These are phyloP conservation scores for Fusarium metavorans DNA, from an alignment of 2,329 filamentous ascomycete species.

Conservation along the genomic window DNA sequence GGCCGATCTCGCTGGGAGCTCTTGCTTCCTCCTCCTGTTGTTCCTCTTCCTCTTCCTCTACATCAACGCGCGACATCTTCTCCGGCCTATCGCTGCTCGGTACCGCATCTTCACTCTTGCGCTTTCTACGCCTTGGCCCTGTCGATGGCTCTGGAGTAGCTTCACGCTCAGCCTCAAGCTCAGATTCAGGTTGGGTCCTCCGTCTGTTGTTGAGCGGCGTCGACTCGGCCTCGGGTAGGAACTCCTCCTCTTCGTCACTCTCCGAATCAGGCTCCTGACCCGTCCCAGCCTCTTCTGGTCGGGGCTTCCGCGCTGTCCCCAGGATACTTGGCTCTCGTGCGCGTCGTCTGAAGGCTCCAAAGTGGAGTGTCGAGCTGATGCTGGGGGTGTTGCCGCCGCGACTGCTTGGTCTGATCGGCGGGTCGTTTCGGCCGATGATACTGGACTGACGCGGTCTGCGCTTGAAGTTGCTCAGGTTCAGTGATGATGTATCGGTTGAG, in stretches of 20 bases:
- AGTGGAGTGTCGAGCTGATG: conserved; percentile 64
- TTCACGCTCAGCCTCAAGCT: conserved; percentile 35
- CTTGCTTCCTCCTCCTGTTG: conserved; percentile 19
- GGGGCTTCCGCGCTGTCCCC: conserved; percentile 61
- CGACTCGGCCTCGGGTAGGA: conserved; percentile 76
- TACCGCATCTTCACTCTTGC: conserved; percentile 65
- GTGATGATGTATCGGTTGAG: conserved; percentile 59
- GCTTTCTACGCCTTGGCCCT: conserved; percentile 60
- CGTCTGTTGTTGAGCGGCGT: conserved; percentile 68
- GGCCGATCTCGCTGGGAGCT: conserved; percentile 14
- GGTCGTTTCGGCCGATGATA: conserved; percentile 63
- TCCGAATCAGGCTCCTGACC: conserved; percentile 50
- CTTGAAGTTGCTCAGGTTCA: conserved; percentile 61
- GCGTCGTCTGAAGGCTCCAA: conserved; percentile 69
- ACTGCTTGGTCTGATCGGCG: conserved; percentile 66
- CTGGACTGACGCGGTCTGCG: conserved; percentile 62
- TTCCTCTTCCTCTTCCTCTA: conserved; percentile 26
- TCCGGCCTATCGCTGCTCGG: conserved; percentile 53
- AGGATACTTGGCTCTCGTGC: conserved; percentile 72
- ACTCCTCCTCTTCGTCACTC: conserved; percentile 60
- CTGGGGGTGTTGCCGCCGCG: conserved; percentile 60
- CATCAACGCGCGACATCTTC: conserved; percentile 49
- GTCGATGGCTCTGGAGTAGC: conserved; percentile 43
- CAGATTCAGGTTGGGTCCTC: conserved; percentile 49
- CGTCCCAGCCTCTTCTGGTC: conserved; percentile 47